Percentiles rank a stretch among this genome's conserved stretches.
Conservation (phyloP, 2,329 filamentous ascomycete species). For the Exserohilum turcica region DNA sequence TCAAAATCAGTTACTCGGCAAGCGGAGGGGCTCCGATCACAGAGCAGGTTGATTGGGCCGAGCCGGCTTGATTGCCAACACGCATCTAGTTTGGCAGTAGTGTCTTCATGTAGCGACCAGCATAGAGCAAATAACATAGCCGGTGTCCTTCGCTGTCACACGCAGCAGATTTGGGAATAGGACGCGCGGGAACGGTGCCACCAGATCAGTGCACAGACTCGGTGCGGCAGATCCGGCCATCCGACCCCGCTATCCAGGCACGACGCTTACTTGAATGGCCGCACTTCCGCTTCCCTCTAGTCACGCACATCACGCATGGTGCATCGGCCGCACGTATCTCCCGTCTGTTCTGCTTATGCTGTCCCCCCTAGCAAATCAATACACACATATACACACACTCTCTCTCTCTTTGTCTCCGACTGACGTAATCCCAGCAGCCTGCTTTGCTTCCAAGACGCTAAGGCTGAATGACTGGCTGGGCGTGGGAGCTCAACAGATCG, state of each 20-base stretch:
- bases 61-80: constrained; percentile 59
- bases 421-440: neutral
- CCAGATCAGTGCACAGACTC: constrained; percentile 8
- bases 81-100: constrained; percentile 1
- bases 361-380: neutral
- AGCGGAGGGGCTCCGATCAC: constrained; percentile 71
- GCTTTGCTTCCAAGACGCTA: neutral
- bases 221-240: constrained; percentile 5
- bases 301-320: neutral
- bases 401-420: too few relatives aligned
- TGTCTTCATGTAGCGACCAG: constrained; percentile 10
- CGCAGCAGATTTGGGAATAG: constrained; percentile 12
- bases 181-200: constrained; percentile 19
- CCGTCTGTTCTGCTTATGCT: neutral
- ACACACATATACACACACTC: neutral
- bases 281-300: neutral
- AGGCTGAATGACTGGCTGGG: neutral
- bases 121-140: constrained; percentile 19
- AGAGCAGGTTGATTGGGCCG: constrained; percentile 97
- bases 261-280: constrained; percentile 2
- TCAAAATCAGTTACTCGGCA: constrained; percentile 82
- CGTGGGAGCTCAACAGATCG: constrained; percentile 11
- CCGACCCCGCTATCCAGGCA: constrained; percentile 12
- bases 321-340: neutral
- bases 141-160: neutral